Evolutionary conservation across 331 rosid species (phyloP), one percentile per base, ranked within the genome.

Genomic region (Prunus yedoensis): DNA sequence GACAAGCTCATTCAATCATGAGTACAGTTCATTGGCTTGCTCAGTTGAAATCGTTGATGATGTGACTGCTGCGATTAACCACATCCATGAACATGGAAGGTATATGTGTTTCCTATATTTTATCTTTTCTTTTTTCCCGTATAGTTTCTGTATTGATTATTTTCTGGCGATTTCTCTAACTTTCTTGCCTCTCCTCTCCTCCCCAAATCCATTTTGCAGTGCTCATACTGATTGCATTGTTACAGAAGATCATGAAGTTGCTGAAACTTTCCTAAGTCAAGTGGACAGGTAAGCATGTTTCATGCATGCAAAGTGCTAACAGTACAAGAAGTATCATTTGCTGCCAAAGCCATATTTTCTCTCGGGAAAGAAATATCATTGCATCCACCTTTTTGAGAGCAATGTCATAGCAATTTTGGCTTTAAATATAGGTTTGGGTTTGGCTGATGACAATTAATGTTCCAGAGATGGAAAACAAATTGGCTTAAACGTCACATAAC

Each of bases 11-110:
- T 84, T 90, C 62, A 92, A 90, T 84, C 88, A 84, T 5, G 99
- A 94, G 81, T 92, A 90, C 72, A 88, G 93, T 75, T 85, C 93
- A 70, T 59, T 89, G 83, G 87, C 96, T 68, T 94, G 96, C 88
- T 83, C 96, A 16, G 74, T 94, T 65, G 97, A 94, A 83, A 84
- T 94, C 58, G 97, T 92, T 41, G 97, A 89, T 25, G 96, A 94
- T 61, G 90, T 94, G 27, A 77, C 51, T 66, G 83, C 88, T 73
- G 99, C 99, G 71, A 86, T 90, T 81, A 83, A 89, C 64, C 99
- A 90, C 86, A 92, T 94, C 75, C 81, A 85, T 71, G 73, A 77
- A 68, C 79, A 89, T 79, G 99, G 95, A 86, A 92, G 97, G 99
- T 80, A 83, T 57, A 82, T 66, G 73, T 0, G 20, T 54, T 18